phyloP scores from a whole-genome alignment of 2,329 filamentous ascomycete species.

The Ilyonectria mors-panacis region DNA sequence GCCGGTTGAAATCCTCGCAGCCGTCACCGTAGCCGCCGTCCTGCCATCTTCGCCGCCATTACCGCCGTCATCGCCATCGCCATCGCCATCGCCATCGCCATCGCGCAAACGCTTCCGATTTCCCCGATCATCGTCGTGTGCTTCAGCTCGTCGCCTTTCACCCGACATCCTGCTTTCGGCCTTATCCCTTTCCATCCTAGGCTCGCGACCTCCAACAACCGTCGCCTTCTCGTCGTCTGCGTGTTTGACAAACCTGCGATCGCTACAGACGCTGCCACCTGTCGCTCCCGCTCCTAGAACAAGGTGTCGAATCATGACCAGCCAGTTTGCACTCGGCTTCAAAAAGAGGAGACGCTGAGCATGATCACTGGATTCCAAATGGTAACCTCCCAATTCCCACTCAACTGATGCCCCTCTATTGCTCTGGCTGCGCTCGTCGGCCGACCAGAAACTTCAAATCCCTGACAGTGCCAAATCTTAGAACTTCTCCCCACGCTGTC shows the following conservation, averaged over 20 bases:
- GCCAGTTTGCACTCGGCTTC: slow-evolving; percentile 36
- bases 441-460: not conserved
- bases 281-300: slow-evolving; percentile 12
- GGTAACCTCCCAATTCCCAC: slow-evolving; percentile 24
- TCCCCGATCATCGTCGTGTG: slow-evolving; percentile 1
- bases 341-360: slow-evolving; percentile 46
- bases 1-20: not conserved
- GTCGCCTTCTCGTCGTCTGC: not conserved
- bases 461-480: slow-evolving; percentile 26
- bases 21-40: slow-evolving; percentile 1
- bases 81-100: not conserved
- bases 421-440: not conserved
- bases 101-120: not conserved
- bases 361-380: slow-evolving; percentile 40
- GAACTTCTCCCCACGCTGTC: slow-evolving; percentile 27
- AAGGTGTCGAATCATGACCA: slow-evolving; percentile 42
- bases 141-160: not conserved
- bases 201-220: not conserved
- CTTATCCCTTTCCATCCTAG: not conserved
- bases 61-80: slow-evolving; percentile 4
- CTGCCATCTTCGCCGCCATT: not conserved
- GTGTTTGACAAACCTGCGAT: slow-evolving; percentile 5
- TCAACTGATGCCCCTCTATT: not conserved
- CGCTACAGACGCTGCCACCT: slow-evolving; percentile 24
- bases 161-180: not conserved